Evolutionary conservation across 1,284 basidiomycete species (phyloP), one percentile per base, ranked within the genome.

Genomic region (Ceratobasidium sp.): DNA sequence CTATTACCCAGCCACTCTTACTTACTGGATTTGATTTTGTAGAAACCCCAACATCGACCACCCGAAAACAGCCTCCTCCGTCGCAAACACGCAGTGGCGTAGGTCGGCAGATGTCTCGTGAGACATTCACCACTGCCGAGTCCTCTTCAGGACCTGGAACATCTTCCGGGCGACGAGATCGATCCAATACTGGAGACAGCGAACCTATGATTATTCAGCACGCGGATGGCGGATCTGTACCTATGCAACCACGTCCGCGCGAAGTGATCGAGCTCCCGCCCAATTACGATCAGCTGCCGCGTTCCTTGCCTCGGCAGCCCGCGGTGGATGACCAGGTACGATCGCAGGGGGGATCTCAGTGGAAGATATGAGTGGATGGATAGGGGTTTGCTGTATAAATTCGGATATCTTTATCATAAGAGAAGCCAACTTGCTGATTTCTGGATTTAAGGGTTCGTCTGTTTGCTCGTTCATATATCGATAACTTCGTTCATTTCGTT

Each of bases 261-360:
- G 64, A 69, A 45, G 52, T 69, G 18, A 69, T 69, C 41, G 64
- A 69, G 23, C 52, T 69, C 16, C 64, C 64, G 50, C 64, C 64
- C 30, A 50, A 34, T 18, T 69, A 69, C 28, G 23, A 69, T 32
- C 64, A 69, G 41, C 30, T 69, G 16, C 64, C 64, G 34, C 57
- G 57, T 12, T 36, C 36, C 2, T 28, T 41, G 57, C 57, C 57
- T 26, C 46, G n/a, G 26, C 57, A 21, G 57, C 36, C 36, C 2
- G 21, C 36, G 2, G n/a, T 10, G 4, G 23, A 21, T 59, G n/a
- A 43, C 32, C 36, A 59, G 57, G 34, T 16, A 23, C 36, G 26
- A n/a, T 18, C n/a, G n/a, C 34, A 26, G 18, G n/a, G 28, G 34
- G 34, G 34, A 34, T 32, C 23, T 23, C 48, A 34, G 52, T 34